These are phyloP conservation scores for Cladosporium sp. DNA, from an alignment of 2,329 filamentous ascomycete species.

Conservation along the genomic window DNA sequence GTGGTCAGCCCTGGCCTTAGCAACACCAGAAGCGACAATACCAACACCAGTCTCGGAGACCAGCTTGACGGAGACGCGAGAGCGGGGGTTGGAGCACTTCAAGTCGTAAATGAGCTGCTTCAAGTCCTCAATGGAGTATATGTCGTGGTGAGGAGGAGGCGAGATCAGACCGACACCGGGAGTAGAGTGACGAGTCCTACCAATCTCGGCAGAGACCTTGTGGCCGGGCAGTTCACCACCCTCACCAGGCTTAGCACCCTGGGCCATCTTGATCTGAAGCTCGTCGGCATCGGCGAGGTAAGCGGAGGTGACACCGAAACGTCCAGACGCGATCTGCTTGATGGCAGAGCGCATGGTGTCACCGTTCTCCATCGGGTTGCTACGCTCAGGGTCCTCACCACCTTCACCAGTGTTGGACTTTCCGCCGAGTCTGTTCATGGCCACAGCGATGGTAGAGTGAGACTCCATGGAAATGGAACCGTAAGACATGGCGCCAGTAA, in stretches of 20 bases:
- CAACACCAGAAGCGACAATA: constrained; percentile 95
- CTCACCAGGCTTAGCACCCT: constrained; percentile 95
- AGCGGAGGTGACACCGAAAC: constrained; percentile 92
- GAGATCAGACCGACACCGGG: constrained; percentile 95
- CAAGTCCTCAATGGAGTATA: constrained; percentile 96
- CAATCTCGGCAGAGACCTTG: constrained; percentile 93
- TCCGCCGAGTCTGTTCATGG: constrained; percentile 93
- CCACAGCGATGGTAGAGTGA: constrained; percentile 89
- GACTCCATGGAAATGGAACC: constrained; percentile 98
- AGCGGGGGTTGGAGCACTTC: constrained; percentile 90
- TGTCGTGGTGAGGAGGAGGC: constrained; percentile 93
- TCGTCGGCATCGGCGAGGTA: constrained; percentile 95
- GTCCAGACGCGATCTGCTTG: constrained; percentile 93
- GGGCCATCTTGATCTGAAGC: constrained; percentile 98
- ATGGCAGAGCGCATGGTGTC: constrained; percentile 97
- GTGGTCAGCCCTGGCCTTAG: constrained; percentile 95
- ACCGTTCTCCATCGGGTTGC: constrained; percentile 78
- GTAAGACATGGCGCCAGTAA: constrained; percentile 97
- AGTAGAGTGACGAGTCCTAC: constrained; percentile 90
- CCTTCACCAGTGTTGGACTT: constrained; percentile 98
- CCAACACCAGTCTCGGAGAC: constrained; percentile 96
- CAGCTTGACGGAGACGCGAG: constrained; percentile 92
- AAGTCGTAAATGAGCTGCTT: constrained; percentile 98
- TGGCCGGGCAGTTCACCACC: constrained; percentile 95
- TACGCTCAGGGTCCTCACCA: constrained; percentile 91